Evolutionary conservation across 192 early-diverging fungal genomes (phyloP), one percentile per base, ranked within the genome.

Genomic region (Coemansia sp.): DNA sequence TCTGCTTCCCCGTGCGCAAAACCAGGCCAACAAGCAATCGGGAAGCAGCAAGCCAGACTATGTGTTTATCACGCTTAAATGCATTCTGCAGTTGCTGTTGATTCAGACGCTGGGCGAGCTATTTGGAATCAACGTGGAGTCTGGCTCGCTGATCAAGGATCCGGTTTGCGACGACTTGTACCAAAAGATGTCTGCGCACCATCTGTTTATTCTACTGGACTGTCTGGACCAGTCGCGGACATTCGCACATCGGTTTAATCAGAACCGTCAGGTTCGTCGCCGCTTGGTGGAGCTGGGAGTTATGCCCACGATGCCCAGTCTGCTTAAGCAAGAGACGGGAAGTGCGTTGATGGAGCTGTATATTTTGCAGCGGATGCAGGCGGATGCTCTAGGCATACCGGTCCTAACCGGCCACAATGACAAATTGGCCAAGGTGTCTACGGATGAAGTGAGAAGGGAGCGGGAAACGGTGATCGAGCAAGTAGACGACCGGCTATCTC

Each of bases 91-190:
- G 52, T 76, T 94, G 44, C 79, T 92, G 51, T 71, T 97, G 15
- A 92, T 97, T 46, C 90, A 94, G 64, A 94, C 91, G 0, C 66
- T 97, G 26, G 85, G 90, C 59, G 92, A 94, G 52, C 78, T 93
- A 14, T 76, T 89, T 58, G 75, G 39, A 43, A 50, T 56, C 63
- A 76, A 60, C 50, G 81, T 40, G 62, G 62, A 54, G 82, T 90
- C 14, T 87, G 89, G 79, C 59, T 64, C 15, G 11, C 11, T 41
- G 0, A 9, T 14, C 10, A 32, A 23, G 5, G 47, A 31, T 68
- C 74, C 26, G 66, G 80, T 16, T 36, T 23, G 20, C 6, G 54
- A 64, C 15, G 62, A 71, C 23, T 28, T 71, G 30, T 71, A 78
- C 41, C 21, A 26, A 9, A 64, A 71, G 55, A 52, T 78, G 60